These are phyloP conservation scores for Eimeria tenella DNA, from an alignment of 169 alveolate species.

Conservation along the genomic window DNA sequence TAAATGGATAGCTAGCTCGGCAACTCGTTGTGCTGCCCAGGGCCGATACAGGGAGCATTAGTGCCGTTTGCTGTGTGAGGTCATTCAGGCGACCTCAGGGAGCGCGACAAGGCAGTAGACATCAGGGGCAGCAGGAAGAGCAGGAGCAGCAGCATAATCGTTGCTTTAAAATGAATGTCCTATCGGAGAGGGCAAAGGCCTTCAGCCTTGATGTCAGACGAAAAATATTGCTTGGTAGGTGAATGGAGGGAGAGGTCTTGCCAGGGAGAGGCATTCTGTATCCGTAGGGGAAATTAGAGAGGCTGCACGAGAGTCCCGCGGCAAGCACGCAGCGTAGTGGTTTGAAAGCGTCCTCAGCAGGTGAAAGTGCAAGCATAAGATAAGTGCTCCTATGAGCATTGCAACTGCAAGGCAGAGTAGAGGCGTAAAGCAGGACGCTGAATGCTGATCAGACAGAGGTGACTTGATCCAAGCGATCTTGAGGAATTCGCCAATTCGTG, in stretches of 20 bases:
- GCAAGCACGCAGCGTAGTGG: too few relatives aligned
- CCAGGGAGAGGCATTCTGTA: background rate
- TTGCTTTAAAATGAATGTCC: background rate
- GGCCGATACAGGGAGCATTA: too few relatives aligned
- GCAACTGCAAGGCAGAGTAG: background rate
- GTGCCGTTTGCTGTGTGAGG: background rate
- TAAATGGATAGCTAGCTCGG: too few relatives aligned
- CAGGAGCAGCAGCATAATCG: constrained; percentile 14
- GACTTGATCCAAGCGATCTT: background rate
- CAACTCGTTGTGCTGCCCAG: too few relatives aligned
- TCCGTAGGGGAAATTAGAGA: background rate
- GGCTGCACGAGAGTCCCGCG: background rate
- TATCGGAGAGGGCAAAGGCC: background rate
- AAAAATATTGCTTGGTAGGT: constrained; percentile 9
- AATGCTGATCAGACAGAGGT: background rate
- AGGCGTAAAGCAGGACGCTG: background rate
- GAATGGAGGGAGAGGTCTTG: background rate
- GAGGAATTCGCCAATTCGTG: background rate
- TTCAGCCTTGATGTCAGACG: background rate
- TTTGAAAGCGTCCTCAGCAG: background rate
- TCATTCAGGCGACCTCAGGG: too few relatives aligned
- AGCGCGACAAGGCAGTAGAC: background rate
- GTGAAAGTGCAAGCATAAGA: background rate
- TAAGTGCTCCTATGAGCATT: too few relatives aligned
- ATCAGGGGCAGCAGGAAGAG: constrained; percentile 37